Percentiles rank a stretch among this genome's conserved stretches.
phyloP scores from a whole-genome alignment of 2,329 filamentous ascomycete genomes.

The Xylaria sp. region DNA sequence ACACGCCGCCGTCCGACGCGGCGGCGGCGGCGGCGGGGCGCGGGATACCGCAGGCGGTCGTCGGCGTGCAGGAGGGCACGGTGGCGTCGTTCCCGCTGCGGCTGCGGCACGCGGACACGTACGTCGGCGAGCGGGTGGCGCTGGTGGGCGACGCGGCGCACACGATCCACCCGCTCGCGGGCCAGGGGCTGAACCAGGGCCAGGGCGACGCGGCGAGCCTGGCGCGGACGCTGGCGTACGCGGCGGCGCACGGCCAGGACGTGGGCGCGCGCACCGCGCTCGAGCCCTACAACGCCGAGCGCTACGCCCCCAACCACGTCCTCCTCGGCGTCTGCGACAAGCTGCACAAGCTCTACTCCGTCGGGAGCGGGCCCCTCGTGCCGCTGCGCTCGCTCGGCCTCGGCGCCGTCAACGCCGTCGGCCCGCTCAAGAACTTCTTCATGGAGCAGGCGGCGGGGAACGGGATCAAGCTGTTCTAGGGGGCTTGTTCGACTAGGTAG shows the following conservation, averaged over 20 bases:
- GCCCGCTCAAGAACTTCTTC: slow-evolving; percentile 78
- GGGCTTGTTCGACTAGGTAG: neutral
- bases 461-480: slow-evolving; percentile 40
- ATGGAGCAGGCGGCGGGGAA: slow-evolving; percentile 73
- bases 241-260: slow-evolving; percentile 83
- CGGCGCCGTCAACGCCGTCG: slow-evolving; percentile 72
- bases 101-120: slow-evolving; percentile 91
- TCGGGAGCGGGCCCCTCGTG: slow-evolving; percentile 77
- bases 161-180: slow-evolving; percentile 90
- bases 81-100: slow-evolving; percentile 90
- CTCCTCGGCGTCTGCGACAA: slow-evolving; percentile 84
- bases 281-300: slow-evolving; percentile 78
- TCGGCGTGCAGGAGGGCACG: slow-evolving; percentile 74
- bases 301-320: slow-evolving; percentile 80
- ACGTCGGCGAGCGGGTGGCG: slow-evolving; percentile 86
- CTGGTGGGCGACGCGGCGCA: slow-evolving; percentile 94
- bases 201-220: slow-evolving; percentile 86
- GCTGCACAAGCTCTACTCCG: slow-evolving; percentile 88
- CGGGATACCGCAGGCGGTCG: slow-evolving; percentile 66
- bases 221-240: slow-evolving; percentile 71
- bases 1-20: slow-evolving; percentile 61
- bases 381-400: slow-evolving; percentile 78
- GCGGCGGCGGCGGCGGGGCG: no score
- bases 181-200: slow-evolving; percentile 92
- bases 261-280: slow-evolving; percentile 78